A percentile compares a stretch with the other conserved stretches of the same genome.
These are phyloP conservation scores for Amauroascus niger DNA, from an alignment of 2,329 filamentous ascomycete species.

Conservation along the genomic window DNA sequence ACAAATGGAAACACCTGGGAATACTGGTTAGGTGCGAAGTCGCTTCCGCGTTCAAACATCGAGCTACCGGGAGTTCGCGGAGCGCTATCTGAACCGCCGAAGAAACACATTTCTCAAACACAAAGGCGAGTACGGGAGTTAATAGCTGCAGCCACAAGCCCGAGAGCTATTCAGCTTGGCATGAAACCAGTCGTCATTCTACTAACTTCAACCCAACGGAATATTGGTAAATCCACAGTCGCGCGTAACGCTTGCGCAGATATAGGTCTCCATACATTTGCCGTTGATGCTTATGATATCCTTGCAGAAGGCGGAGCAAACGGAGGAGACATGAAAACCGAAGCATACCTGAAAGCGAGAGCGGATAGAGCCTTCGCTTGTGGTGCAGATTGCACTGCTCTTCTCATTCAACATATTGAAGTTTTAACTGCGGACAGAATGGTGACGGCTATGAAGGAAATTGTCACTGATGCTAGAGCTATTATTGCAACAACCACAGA, in stretches of 20 bases:
- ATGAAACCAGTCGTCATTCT: conserved; percentile 83
- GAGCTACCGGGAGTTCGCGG: conserved; percentile 30
- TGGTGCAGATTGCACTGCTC: conserved; percentile 68
- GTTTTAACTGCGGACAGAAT: conserved; percentile 86
- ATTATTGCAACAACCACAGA: conserved; percentile 91
- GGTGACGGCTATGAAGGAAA: conserved; percentile 70
- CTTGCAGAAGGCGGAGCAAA: conserved; percentile 81
- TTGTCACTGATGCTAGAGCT: conserved; percentile 68
- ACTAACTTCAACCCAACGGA: conserved; percentile 80
- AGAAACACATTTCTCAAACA: conserved; percentile 44
- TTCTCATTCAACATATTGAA: conserved; percentile 85
- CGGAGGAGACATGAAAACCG: conserved; percentile 85
- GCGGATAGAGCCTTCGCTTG: conserved; percentile 84
- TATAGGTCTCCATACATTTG: conserved; percentile 79
- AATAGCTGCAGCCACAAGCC: conserved; percentile 78
- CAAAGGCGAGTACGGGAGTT: conserved; percentile 70
- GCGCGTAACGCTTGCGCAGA: conserved; percentile 71
- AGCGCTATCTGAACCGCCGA: conserved; percentile 30
- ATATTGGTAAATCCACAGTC: conserved; percentile 81
- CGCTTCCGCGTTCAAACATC: conserved; percentile 44
- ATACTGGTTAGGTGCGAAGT: conserved; percentile 74
- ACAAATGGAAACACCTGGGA: conserved; percentile 71
- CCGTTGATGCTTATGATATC: conserved; percentile 86
- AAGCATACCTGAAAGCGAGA: conserved; percentile 76
- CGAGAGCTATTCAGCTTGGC: conserved; percentile 72